These are phyloP conservation scores for Fusarium nelsonii DNA, from an alignment of 2,329 filamentous ascomycete genomes.

Conservation along the genomic window DNA sequence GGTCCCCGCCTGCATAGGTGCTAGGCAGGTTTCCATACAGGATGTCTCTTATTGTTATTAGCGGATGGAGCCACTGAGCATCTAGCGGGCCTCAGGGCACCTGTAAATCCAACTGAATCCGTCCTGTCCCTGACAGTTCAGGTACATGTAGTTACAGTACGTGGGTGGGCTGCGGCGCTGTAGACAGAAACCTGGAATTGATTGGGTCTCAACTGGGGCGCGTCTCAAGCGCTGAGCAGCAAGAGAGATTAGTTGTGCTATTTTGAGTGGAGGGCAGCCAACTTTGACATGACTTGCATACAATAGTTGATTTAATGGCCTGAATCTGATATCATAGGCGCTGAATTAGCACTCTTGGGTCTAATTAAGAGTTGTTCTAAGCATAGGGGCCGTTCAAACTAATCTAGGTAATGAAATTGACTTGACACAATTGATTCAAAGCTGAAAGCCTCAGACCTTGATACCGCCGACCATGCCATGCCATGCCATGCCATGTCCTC, in stretches of 20 bases:
- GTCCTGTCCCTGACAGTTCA: slow-evolving; percentile 19
- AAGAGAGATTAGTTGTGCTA: slow-evolving; percentile 45
- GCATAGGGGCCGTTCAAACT: slow-evolving; percentile 4
- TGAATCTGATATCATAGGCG: slow-evolving; percentile 35
- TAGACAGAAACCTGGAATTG: slow-evolving; percentile 34
- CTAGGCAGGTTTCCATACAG: not conserved
- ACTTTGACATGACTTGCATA: slow-evolving; percentile 43
- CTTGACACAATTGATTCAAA: slow-evolving; percentile 14
- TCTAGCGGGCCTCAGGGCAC: slow-evolving; percentile 45
- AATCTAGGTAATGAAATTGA: slow-evolving; percentile 4
- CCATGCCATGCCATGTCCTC: not conserved
- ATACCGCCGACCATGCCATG: too few relatives aligned
- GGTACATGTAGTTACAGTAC: not conserved
- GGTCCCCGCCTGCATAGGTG: slow-evolving; percentile 22
- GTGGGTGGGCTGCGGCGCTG: slow-evolving; percentile 26
- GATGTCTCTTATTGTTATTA: slow-evolving; percentile 41
- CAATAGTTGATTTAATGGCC: slow-evolving; percentile 42
- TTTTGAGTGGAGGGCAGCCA: slow-evolving; percentile 44
- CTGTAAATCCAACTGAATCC: slow-evolving; percentile 34
- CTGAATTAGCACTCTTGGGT: slow-evolving; percentile 17
- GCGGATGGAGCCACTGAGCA: slow-evolving; percentile 45
- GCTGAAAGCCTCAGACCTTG: not conserved
- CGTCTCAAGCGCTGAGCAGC: slow-evolving; percentile 45
- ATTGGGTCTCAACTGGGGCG: slow-evolving; percentile 41
- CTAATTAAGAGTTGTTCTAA: slow-evolving; percentile 1